Evolutionary conservation across 345 rosid genomes (phyloP), one percentile per base, ranked within the genome.

Genomic region (Murraya paniculata): DNA sequence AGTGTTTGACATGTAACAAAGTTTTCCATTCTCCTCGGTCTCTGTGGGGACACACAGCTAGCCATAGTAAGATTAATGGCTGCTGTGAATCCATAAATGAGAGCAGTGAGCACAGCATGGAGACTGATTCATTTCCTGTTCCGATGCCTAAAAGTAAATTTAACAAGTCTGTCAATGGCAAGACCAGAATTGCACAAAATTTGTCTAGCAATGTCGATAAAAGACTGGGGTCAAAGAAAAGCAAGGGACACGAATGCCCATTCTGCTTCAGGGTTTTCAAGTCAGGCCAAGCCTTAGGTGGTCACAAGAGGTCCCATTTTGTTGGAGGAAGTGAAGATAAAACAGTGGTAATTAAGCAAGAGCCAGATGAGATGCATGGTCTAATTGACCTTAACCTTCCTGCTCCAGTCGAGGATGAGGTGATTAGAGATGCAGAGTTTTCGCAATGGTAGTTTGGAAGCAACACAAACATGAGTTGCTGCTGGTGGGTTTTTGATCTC

Each of bases 251-350:
- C 18, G 93, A 91, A 82, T 95, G 99, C 73, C 98, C 98, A 2
- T 90, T 95, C 80, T 95, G 98, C 85, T 92, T 80, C 75, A 91
- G 90, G 85, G 92, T 91, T 66, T 95, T 95, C 81, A 86, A 86
- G 81, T 95, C 99, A 33, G 99, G 97, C 68, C 99, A 95, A 77
- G 99, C 99, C 24, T 82, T 95, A 76, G 99, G 97, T 53, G 98
- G 99, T 36, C 99, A 95, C 82, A 95, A 95, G 90, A 89, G 98
- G 87, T 93, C 99, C 82, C 99, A 95, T 85, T 95, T 95, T 72
- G 80, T 84, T 73, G 99, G 92, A 62, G 84, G 87, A 69, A 87
- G 81, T 19, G 89, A 88, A 64, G 89, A 86, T 81, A 88, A 82
- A 81, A 82, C 90, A 21, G 72, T 88, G 74, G 88, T 88, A 77